Percentiles rank a stretch among this genome's conserved stretches.
phyloP scores from a whole-genome alignment of 2,329 filamentous ascomycete species.

The Cytospora leucostoma region DNA sequence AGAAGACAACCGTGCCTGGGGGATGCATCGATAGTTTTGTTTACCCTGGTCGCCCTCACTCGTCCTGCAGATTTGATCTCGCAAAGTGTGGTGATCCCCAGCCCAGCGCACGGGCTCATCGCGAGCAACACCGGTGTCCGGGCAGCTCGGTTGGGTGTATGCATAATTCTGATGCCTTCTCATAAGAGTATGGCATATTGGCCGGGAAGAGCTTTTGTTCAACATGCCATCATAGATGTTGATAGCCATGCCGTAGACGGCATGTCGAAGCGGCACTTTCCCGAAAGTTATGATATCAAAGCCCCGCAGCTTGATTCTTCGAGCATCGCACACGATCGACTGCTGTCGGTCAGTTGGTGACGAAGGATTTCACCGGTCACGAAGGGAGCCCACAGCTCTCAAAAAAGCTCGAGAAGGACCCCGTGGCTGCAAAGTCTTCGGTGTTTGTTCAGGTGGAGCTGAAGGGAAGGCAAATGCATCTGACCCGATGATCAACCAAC shows the following conservation, averaged over 20 bases:
- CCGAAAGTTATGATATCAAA: slow-evolving; percentile 25
- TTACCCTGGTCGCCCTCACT: slow-evolving; percentile 26
- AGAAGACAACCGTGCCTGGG: slow-evolving; percentile 11
- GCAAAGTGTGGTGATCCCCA: slow-evolving; percentile 28
- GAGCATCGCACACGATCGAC: slow-evolving; percentile 3
- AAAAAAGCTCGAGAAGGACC: slow-evolving; percentile 7
- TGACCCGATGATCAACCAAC: slow-evolving; percentile 20
- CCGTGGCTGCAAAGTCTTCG: slow-evolving; percentile 26
- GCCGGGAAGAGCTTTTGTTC: slow-evolving; percentile 1
- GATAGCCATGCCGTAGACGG: not conserved
- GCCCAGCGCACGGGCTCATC: slow-evolving; percentile 13
- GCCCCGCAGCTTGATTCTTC: slow-evolving; percentile 19
- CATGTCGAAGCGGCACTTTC: slow-evolving; percentile 20
- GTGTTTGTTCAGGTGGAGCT: slow-evolving; percentile 23
- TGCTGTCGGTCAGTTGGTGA: slow-evolving; percentile 7
- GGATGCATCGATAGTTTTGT: slow-evolving; percentile 32
- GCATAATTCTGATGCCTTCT: slow-evolving; percentile 11
- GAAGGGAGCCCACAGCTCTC: not conserved
- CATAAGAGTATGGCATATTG: slow-evolving; percentile 6
- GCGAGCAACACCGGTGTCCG: slow-evolving; percentile 13
- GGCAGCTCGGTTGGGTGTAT: slow-evolving; percentile 20
- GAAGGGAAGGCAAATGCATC: slow-evolving; percentile 16
- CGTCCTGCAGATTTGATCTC: slow-evolving; percentile 18
- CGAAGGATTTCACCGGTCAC: slow-evolving; percentile 9
- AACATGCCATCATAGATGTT: slow-evolving; percentile 2